Evolutionary conservation across 2,329 filamentous ascomycete species (phyloP).

Genomic region (Emergomyces orientalis): DNA sequence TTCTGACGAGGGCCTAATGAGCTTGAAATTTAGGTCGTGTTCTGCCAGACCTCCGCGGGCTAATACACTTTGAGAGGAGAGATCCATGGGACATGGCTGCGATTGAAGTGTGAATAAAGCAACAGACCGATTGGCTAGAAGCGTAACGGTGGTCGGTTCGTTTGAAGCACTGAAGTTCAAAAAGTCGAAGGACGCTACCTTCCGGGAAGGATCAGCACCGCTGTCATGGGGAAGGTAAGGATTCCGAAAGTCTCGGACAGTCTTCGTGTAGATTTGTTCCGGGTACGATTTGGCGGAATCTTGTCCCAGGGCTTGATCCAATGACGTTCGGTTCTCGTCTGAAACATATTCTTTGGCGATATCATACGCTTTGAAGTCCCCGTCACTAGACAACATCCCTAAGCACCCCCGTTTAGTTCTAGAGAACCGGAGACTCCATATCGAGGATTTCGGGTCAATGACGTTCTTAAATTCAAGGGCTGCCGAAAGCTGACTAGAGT

Average conservation of each 20-base stretch:
- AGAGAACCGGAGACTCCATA: slow-evolving; percentile 56
- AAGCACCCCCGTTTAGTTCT: slow-evolving; percentile 49
- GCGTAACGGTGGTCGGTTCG: slow-evolving; percentile 45
- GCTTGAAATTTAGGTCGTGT: slow-evolving; percentile 24
- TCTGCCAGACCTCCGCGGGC: slow-evolving; percentile 23
- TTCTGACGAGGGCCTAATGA: slow-evolving; percentile 25
- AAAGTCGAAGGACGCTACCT: slow-evolving; percentile 54
- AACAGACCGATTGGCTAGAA: slow-evolving; percentile 45
- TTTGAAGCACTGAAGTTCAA: slow-evolving; percentile 39
- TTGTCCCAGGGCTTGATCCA: slow-evolving; percentile 34
- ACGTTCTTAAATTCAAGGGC: slow-evolving; percentile 51
- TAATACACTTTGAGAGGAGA: slow-evolving; percentile 31
- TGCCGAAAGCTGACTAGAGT: slow-evolving; percentile 35
- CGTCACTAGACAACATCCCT: slow-evolving; percentile 50
- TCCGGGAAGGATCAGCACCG: slow-evolving; percentile 37
- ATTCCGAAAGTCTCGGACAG: slow-evolving; percentile 36
- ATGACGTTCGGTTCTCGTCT: slow-evolving; percentile 31
- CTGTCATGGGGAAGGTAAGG: slow-evolving; percentile 40
- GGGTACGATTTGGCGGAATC: slow-evolving; percentile 33
- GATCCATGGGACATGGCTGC: slow-evolving; percentile 29
- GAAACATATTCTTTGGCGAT: slow-evolving; percentile 43
- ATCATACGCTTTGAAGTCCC: slow-evolving; percentile 50
- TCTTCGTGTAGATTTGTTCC: slow-evolving; percentile 39
- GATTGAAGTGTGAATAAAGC: slow-evolving; percentile 41
- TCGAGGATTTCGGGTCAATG: slow-evolving; percentile 43